Evolutionary conservation across 2,329 filamentous ascomycete genomes (phyloP).

Genomic region (Aspergillus ruber): DNA sequence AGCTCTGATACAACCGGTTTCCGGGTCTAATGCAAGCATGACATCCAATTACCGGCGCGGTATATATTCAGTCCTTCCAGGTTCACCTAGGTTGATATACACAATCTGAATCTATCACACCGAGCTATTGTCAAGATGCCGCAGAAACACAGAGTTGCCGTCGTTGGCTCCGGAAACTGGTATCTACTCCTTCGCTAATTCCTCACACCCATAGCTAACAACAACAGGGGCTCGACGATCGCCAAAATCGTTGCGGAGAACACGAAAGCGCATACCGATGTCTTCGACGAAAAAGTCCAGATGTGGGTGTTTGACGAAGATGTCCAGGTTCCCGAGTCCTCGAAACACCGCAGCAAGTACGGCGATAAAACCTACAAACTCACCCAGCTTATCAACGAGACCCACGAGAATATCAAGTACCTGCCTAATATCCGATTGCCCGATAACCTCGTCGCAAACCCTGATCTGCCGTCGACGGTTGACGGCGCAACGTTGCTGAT

Average conservation of each 20-base stretch:
- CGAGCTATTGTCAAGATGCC: neutral
- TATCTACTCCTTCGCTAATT: slow-evolving; percentile 47
- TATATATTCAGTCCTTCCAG: neutral
- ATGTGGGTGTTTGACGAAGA: slow-evolving; percentile 98
- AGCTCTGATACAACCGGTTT: neutral
- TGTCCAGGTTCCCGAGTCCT: slow-evolving; percentile 63
- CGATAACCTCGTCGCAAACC: slow-evolving; percentile 48
- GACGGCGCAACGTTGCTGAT: slow-evolving; percentile 45
- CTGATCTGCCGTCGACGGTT: slow-evolving; percentile 56
- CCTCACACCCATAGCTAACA: neutral
- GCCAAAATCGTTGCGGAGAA: neutral
- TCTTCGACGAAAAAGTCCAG: slow-evolving; percentile 46
- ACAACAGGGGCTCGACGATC: neutral
- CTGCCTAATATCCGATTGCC: slow-evolving; percentile 76
- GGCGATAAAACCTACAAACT: slow-evolving; percentile 70
- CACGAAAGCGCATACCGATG: neutral
- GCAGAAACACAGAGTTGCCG: slow-evolving; percentile 43
- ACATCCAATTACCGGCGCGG: neutral
- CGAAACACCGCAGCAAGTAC: slow-evolving; percentile 60
- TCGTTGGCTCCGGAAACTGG: slow-evolving; percentile 94
- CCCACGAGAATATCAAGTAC: slow-evolving; percentile 95
- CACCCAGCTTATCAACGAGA: slow-evolving; percentile 75
- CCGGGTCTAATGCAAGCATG: neutral
- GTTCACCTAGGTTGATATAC: too few species aligned
- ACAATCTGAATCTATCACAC: neutral